Percentiles rank a stretch among this genome's conserved stretches.
These are phyloP conservation scores for Pyrenochaeta sp. DNA, from an alignment of 2,329 filamentous ascomycete genomes.

Conservation along the genomic window DNA sequence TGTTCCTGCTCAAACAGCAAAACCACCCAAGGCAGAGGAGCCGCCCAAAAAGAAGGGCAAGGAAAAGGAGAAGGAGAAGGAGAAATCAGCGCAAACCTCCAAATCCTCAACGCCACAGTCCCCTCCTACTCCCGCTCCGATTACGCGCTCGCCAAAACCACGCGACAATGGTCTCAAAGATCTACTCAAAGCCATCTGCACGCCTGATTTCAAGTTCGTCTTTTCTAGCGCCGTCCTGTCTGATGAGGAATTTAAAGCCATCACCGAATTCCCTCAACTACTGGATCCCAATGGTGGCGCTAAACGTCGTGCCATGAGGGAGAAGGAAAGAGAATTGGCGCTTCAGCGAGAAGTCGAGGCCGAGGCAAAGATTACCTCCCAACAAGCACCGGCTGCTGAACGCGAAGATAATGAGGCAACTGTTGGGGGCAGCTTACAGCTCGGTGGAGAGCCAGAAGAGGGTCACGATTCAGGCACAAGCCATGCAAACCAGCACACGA, in stretches of 20 bases:
- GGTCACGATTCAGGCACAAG: conserved; percentile 66
- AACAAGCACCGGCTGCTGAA: conserved; percentile 42
- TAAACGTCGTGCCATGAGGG: conserved; percentile 75
- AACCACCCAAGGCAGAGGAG: conserved; percentile 42
- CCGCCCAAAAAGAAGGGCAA: conserved; percentile 37
- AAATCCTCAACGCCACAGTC: conserved; percentile 40
- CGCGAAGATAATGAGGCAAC: conserved; percentile 78
- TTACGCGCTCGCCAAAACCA: conserved; percentile 26
- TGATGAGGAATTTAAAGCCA: conserved; percentile 60
- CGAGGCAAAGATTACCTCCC: conserved; percentile 61
- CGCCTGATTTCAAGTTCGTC: conserved; percentile 60
- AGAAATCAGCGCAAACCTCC: conserved; percentile 36
- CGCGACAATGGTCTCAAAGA: conserved; percentile 41
- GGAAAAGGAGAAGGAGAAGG: conserved; percentile 33
- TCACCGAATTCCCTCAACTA: conserved; percentile 73
- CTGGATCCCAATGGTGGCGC: conserved; percentile 85
- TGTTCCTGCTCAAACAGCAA: conserved; percentile 48
- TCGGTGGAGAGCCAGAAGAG: conserved; percentile 93
- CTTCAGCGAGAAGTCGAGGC: conserved; percentile 60
- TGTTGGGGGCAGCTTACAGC: conserved; percentile 77
- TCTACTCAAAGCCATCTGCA: conserved; percentile 51
- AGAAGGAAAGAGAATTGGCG: conserved; percentile 69
- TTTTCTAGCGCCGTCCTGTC: conserved; percentile 57
- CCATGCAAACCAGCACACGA: conserved; percentile 69
- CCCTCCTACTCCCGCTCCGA: conserved; percentile 13